Base-by-base conservation (phyloP, 1,284 basidiomycete species). In the Ganoderma meredithae region DNA sequence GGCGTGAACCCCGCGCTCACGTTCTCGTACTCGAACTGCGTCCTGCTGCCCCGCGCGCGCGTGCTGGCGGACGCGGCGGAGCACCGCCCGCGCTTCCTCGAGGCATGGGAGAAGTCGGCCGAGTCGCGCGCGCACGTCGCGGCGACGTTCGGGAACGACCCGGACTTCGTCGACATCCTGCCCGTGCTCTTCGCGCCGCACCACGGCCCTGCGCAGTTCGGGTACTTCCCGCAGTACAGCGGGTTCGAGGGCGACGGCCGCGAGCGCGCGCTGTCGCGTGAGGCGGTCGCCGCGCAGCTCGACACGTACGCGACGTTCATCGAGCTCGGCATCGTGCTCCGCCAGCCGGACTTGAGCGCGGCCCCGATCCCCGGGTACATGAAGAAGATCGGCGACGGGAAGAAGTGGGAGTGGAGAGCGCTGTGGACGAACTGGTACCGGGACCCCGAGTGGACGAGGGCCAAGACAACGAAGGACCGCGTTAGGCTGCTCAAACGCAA, bases 361-460 rank as follows among this genome's bases (percentile, higher is more conserved):
- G n/a, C 27, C 17, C 64, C 62, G 1, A 40, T 44, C n/a, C 59
- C 41, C n/a, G 66, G 62, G 1, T 64, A 41, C 41, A 60, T 67
- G 62, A 47, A 43, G 44, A 41, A 39, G 40, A 15, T 55, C 1
- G 62, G 59, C 27, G 53, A 55, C 3, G 53, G 53, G 53, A 64
- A 43, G 58, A 67, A 67, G 62, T 67, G 62, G 66, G 62, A 60
- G 58, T 67, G 66, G 66, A 36, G 22, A 49, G 49, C 62, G 31
- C 41, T 67, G 40, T 47, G 63, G 31, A 62, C 40, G 61, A 33
- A 52, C 43, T 65, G 63, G 63, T 22, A 49, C 22, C 0, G 9
- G 22, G 59, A 64, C 25, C 49, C 22, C 15, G 66, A 60, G 40
- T 67, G 66, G 62, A 33, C 43, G 12, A 40, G 22, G 47, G 47